Percentiles rank a stretch among this genome's conserved stretches.
These are phyloP conservation scores for Solanum hybrid DNA, from an alignment of 305 asterid genomes.

Conservation along the genomic window DNA sequence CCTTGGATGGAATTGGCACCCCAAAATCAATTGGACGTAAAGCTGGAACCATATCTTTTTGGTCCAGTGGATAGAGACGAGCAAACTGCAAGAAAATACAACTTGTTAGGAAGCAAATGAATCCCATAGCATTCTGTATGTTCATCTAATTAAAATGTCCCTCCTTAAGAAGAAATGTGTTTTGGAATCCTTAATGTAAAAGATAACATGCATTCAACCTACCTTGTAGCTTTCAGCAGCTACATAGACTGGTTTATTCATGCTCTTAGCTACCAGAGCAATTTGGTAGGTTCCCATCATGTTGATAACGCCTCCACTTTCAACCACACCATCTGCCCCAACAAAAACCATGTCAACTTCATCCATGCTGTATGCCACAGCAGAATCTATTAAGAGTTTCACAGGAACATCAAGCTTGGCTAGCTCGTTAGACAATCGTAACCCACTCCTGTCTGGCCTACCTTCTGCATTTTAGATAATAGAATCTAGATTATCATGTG, in stretches of 20 bases:
- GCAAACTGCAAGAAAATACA: slow-evolving; percentile 55
- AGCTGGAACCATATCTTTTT: slow-evolving; percentile 88
- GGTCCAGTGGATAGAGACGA: slow-evolving; percentile 76
- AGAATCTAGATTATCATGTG: not conserved
- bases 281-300: slow-evolving; percentile 98
- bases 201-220: not conserved
- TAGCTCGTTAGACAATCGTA: slow-evolving; percentile 69
- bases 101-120: slow-evolving; percentile 2
- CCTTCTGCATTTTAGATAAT: slow-evolving; percentile 59
- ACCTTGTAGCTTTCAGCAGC: slow-evolving; percentile 85
- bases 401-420: slow-evolving; percentile 85
- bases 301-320: slow-evolving; percentile 88
- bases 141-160: not conserved
- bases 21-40: slow-evolving; percentile 81
- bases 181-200: not conserved
- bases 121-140: not conserved
- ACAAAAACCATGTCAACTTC: slow-evolving; percentile 90
- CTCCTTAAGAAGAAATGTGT: not conserved
- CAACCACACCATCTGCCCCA: slow-evolving; percentile 93
- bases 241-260: slow-evolving; percentile 86
- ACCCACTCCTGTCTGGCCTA: slow-evolving; percentile 79
- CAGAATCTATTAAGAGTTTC: slow-evolving; percentile 85
- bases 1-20: slow-evolving; percentile 80
- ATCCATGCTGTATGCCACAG: slow-evolving; percentile 90
- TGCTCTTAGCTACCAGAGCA: slow-evolving; percentile 87